phyloP scores from a whole-genome alignment of 1,284 basidiomycete genomes.

The Ceratobasidium sp. region DNA sequence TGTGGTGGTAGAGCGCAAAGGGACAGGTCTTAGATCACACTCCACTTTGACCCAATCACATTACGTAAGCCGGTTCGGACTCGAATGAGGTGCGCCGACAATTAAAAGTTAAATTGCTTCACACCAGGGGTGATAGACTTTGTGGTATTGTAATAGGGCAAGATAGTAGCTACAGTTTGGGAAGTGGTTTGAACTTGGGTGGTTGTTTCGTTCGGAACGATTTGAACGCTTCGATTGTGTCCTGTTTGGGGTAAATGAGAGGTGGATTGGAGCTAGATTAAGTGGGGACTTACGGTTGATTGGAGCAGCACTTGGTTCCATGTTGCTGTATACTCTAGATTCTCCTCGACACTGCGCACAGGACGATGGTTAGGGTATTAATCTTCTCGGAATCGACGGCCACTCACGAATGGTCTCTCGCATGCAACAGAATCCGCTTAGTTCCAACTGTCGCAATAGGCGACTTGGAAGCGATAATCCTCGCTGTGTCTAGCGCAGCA shows the following conservation, averaged over 20 bases:
- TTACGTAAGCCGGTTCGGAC: slow-evolving; percentile 25
- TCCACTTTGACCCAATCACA: background rate
- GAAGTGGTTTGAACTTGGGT: slow-evolving; percentile 54
- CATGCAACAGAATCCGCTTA: slow-evolving; percentile 82
- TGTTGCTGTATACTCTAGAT: slow-evolving; percentile 80
- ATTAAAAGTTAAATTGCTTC: background rate
- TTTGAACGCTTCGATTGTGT: slow-evolving; percentile 61
- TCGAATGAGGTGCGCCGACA: slow-evolving; percentile 1
- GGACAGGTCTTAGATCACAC: slow-evolving; percentile 16
- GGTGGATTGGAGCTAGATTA: background rate
- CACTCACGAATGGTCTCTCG: slow-evolving; percentile 80
- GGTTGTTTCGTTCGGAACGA: slow-evolving; percentile 60
- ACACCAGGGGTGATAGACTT: slow-evolving; percentile 5
- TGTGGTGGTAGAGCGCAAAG: slow-evolving; percentile 8
- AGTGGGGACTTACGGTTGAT: slow-evolving; percentile 67
- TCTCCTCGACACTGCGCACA: slow-evolving; percentile 75
- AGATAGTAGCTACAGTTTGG: slow-evolving; percentile 48
- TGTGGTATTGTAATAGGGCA: background rate
- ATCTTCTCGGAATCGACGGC: background rate
- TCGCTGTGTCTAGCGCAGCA: slow-evolving; percentile 77
- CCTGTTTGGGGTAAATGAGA: slow-evolving; percentile 51
- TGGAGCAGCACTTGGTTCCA: slow-evolving; percentile 84
- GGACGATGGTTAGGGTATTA: slow-evolving; percentile 36
- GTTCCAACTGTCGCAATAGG: slow-evolving; percentile 86
- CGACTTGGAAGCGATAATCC: slow-evolving; percentile 79